These are phyloP conservation scores for Aspergillus sergii DNA, from an alignment of 2,329 filamentous ascomycete genomes.

Conservation along the genomic window DNA sequence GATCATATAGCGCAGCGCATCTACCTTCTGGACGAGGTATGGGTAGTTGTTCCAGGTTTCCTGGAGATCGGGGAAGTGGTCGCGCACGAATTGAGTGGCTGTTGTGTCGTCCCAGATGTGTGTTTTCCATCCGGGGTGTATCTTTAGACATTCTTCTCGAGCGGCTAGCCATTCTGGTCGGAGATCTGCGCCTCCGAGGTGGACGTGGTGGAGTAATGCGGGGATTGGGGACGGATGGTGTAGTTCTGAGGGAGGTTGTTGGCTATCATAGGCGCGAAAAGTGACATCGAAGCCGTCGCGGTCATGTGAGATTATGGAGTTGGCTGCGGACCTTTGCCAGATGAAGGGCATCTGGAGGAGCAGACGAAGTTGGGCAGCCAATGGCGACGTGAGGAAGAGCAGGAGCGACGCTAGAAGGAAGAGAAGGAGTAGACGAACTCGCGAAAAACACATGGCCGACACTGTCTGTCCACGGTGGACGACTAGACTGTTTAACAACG, in stretches of 20 bases:
- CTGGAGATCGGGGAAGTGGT: slow-evolving; percentile 20
- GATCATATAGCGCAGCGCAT: slow-evolving; percentile 27
- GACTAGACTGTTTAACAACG: background rate
- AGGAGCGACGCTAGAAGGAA: background rate
- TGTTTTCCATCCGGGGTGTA: slow-evolving; percentile 20
- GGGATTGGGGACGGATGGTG: background rate
- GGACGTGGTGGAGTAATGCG: slow-evolving; percentile 16
- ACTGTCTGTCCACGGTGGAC: background rate
- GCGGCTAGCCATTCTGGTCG: slow-evolving; percentile 23
- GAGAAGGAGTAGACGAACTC: background rate
- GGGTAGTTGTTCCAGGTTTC: slow-evolving; percentile 22
- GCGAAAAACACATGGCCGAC: background rate
- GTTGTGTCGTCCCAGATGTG: slow-evolving; percentile 19
- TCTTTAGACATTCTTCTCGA: slow-evolving; percentile 16
- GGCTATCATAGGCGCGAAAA: slow-evolving; percentile 6
- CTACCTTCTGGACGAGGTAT: slow-evolving; percentile 24
- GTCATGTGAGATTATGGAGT: slow-evolving; percentile 5
- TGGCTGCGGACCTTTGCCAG: background rate
- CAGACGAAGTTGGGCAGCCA: background rate
- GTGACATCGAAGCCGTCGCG: slow-evolving; percentile 13
- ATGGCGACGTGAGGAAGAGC: background rate
- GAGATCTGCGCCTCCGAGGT: slow-evolving; percentile 13
- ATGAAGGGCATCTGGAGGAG: slow-evolving; percentile 14
- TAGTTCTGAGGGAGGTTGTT: background rate
- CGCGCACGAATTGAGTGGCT: slow-evolving; percentile 17